Evolutionary conservation across 2,329 filamentous ascomycete species (phyloP).

Genomic region (Trichoderma sp.): DNA sequence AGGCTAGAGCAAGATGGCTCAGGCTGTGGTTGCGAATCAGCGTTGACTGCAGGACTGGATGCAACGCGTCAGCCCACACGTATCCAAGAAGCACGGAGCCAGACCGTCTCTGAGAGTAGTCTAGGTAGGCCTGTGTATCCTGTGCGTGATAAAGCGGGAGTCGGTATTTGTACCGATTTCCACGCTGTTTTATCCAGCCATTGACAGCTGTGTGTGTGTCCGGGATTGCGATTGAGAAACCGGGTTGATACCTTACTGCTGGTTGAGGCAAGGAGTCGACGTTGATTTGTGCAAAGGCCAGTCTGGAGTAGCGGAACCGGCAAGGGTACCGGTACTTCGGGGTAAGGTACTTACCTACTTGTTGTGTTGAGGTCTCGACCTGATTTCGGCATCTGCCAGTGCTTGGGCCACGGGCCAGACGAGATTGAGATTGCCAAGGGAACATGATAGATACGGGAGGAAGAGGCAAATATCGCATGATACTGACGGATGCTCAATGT

Average conservation of each 20-base stretch:
- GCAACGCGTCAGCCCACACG: constrained; percentile 27
- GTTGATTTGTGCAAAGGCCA: background rate
- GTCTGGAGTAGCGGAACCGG: background rate
- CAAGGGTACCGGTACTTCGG: background rate
- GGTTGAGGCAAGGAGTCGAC: background rate
- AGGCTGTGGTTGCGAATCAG: constrained; percentile 19
- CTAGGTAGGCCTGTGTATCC: background rate
- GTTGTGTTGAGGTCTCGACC: background rate
- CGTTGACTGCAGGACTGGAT: background rate
- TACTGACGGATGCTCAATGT: too few relatives aligned
- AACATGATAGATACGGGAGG: background rate
- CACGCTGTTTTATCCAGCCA: too few relatives aligned
- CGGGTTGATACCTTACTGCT: background rate
- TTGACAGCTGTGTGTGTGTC: background rate
- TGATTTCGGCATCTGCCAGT: background rate
- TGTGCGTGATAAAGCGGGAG: too few relatives aligned
- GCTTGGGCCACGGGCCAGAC: background rate
- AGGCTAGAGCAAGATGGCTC: constrained; percentile 15
- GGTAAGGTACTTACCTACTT: background rate
- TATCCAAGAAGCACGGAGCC: background rate
- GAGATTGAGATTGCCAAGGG: background rate
- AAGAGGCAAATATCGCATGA: background rate
- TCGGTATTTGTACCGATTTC: too few relatives aligned
- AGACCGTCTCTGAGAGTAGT: background rate
- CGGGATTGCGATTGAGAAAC: background rate